phyloP scores from a whole-genome alignment of 176 grass and related monocot genomes.

The Secale cereale region DNA sequence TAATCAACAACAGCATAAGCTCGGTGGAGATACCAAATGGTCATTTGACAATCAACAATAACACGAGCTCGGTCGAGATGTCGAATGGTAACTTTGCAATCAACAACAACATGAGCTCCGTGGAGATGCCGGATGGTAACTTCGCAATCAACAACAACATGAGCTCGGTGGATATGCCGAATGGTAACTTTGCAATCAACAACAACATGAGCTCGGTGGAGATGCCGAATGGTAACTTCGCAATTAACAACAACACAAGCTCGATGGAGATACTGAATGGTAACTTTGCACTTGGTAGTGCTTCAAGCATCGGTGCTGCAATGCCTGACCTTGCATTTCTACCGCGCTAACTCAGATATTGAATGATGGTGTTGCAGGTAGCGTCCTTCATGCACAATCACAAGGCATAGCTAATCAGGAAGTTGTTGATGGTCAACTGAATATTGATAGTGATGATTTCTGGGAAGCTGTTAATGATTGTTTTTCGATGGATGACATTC shows the following conservation, averaged over 20 bases:
- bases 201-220: neutral
- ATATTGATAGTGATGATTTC: neutral
- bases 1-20: neutral
- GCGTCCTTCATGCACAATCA: neutral
- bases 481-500: neutral
- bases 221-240: neutral
- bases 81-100: neutral
- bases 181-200: neutral
- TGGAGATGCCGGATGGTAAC: neutral
- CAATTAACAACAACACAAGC: neutral
- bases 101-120: neutral
- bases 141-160: neutral
- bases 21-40: too few relatives aligned
- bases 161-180: neutral
- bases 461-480: too few relatives aligned
- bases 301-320: constrained; percentile 10
- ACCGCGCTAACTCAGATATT: neutral
- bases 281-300: neutral
- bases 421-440: neutral
- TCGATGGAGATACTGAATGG: constrained; percentile 7
- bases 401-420: constrained; percentile 1
- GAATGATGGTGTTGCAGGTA: neutral
- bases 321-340: constrained; percentile 3
- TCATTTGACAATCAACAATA: too few relatives aligned
- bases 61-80: neutral